Evolutionary conservation across 2,329 filamentous ascomycete species (phyloP).

Genomic region (Epichloe uncinata): DNA sequence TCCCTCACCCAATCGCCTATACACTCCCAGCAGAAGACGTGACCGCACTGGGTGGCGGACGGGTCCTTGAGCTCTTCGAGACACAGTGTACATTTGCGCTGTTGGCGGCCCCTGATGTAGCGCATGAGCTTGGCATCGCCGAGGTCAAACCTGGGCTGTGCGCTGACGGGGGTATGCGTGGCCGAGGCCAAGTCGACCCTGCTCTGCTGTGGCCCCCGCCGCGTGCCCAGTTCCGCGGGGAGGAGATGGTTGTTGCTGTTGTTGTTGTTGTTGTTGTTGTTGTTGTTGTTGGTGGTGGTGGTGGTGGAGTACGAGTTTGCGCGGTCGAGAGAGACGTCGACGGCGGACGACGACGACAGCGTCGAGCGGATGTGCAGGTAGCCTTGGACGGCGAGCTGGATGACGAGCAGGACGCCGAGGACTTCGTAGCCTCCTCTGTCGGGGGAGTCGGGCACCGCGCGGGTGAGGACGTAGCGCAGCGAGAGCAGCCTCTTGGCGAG

Average conservation of each 20-base stretch:
- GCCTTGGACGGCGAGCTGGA: conserved; percentile 77
- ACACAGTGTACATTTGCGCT: conserved; percentile 88
- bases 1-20: conserved; percentile 91
- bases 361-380: conserved; percentile 69
- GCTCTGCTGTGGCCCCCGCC: conserved; percentile 15
- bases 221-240: conserved; percentile 26
- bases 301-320: conserved; percentile 40
- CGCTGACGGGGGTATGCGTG: conserved; percentile 43
- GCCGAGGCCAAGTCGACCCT: conserved; percentile 33
- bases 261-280: too few relatives aligned
- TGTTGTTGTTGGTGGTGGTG: too few relatives aligned
- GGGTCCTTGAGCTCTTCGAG: conserved; percentile 85
- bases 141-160: conserved; percentile 49
- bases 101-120: conserved; percentile 68
- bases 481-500: conserved; percentile 76
- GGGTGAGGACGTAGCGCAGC: conserved; percentile 87
- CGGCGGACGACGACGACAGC: conserved; percentile 29
- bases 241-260: conserved; percentile 48
- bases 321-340: conserved; percentile 50
- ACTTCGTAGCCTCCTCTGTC: conserved; percentile 82
- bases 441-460: conserved; percentile 46
- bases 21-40: conserved; percentile 95
- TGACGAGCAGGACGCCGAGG: conserved; percentile 71
- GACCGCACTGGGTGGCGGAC: conserved; percentile 81
- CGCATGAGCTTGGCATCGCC: conserved; percentile 50